Conservation (phyloP, 768 basidiomycete species). For the Neoboletus subvelutipes region DNA sequence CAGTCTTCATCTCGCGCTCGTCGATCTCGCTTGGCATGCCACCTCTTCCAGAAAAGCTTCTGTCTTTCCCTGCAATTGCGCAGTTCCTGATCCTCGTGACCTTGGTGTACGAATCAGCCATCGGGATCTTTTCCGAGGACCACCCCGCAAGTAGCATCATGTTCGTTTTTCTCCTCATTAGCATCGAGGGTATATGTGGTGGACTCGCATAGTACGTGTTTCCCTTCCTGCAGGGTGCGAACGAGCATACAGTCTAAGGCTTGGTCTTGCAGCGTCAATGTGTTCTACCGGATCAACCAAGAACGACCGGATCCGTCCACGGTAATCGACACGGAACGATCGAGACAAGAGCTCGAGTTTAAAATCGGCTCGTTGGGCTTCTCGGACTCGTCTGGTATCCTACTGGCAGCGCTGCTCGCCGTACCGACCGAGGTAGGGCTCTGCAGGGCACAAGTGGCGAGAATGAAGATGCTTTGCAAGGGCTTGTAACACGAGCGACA, state of each 20-base stretch:
- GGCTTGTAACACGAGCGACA: slow-evolving; percentile 41
- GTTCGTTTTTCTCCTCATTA: slow-evolving; percentile 74
- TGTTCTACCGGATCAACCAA: slow-evolving; percentile 81
- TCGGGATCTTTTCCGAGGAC: slow-evolving; percentile 58
- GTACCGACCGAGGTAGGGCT: slow-evolving; percentile 62
- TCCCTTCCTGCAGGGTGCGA: background rate
- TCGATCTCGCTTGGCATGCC: slow-evolving; percentile 84
- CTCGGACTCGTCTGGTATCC: slow-evolving; percentile 73
- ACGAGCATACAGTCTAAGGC: background rate
- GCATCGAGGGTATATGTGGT: slow-evolving; percentile 89
- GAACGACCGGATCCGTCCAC: slow-evolving; percentile 52
- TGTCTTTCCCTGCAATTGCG: slow-evolving; percentile 73
- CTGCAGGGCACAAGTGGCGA: slow-evolving; percentile 67
- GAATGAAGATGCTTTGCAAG: slow-evolving; percentile 72
- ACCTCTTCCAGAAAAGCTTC: slow-evolving; percentile 64
- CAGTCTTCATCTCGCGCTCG: slow-evolving; percentile 92
- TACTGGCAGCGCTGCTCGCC: slow-evolving; percentile 41
- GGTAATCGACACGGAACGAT: slow-evolving; percentile 53
- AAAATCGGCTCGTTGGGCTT: slow-evolving; percentile 90
- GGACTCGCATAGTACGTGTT: slow-evolving; percentile 81
- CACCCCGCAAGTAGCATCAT: slow-evolving; percentile 49
- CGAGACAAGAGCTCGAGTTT: slow-evolving; percentile 80
- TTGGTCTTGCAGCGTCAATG: slow-evolving; percentile 65
- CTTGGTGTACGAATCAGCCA: slow-evolving; percentile 64
- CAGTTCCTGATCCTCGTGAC: slow-evolving; percentile 65